These are phyloP conservation scores for Hypoxylon sp. DNA, from an alignment of 2,329 filamentous ascomycete species.

Conservation along the genomic window DNA sequence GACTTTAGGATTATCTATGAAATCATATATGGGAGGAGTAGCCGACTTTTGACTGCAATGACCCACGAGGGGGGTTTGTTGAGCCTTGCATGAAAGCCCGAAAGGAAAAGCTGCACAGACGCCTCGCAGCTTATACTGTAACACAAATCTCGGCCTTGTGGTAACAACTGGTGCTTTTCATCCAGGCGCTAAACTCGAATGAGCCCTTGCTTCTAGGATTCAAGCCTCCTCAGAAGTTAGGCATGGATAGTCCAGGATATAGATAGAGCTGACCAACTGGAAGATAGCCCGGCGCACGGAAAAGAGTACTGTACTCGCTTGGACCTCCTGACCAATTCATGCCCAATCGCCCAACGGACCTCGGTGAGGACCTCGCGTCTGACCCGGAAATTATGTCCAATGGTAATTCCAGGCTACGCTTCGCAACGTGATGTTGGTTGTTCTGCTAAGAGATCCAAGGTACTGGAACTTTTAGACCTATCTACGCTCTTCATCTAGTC, in stretches of 20 bases:
- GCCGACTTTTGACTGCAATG: conserved; percentile 47
- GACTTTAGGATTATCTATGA: conserved; percentile 47
- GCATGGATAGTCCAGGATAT: conserved; percentile 54
- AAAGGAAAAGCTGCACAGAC: conserved; percentile 48
- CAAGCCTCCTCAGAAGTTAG: conserved; percentile 51
- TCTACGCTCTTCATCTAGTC: conserved; percentile 22
- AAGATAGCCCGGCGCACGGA: conserved; percentile 59
- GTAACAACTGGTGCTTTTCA: conserved; percentile 39
- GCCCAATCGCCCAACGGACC: conserved; percentile 58
- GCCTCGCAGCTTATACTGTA: conserved; percentile 52
- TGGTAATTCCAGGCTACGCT: conserved; percentile 48
- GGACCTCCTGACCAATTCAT: conserved; percentile 59
- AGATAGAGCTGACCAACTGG: conserved; percentile 61
- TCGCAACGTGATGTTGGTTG: conserved; percentile 54
- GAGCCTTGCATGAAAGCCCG: conserved; percentile 51
- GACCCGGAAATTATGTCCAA: conserved; percentile 59
- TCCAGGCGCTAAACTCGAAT: conserved; percentile 50
- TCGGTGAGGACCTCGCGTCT: conserved; percentile 50
- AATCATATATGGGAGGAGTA: conserved; percentile 50
- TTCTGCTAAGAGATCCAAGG: conserved; percentile 35
- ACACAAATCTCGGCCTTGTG: conserved; percentile 50
- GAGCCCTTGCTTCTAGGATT: conserved; percentile 47
- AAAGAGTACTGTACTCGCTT: conserved; percentile 57
- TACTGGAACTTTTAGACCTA: conserved; percentile 42
- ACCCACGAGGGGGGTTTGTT: conserved; percentile 39